phyloP scores from a whole-genome alignment of 805 yeast species.

The Pichia manshurica region DNA sequence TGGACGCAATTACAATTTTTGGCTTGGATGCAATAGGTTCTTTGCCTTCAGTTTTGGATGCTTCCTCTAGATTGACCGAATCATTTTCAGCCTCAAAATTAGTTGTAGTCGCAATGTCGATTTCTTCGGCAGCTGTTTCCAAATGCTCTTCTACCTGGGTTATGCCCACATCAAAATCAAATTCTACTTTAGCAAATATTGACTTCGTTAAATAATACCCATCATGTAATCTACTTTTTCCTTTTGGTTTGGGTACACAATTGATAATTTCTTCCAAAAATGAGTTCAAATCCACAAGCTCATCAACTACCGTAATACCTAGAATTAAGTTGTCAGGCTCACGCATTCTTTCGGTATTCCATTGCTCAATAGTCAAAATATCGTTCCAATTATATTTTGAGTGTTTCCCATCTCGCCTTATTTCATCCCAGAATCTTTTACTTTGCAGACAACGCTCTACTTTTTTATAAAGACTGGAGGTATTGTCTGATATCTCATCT shows the following conservation, averaged over 20 bases:
- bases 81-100: too few species aligned
- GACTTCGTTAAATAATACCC: constrained; percentile 45
- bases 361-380: constrained; percentile 15
- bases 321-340: constrained; percentile 2
- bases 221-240: constrained; percentile 42
- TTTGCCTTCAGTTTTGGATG: background rate
- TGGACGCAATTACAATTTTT: constrained; percentile 7
- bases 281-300: constrained; percentile 17
- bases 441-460: constrained; percentile 9
- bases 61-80: background rate
- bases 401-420: background rate
- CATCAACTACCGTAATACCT: constrained; percentile 16
- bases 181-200: constrained; percentile 41
- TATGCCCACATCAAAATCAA: constrained; percentile 20
- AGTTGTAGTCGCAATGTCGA: background rate
- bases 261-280: constrained; percentile 22
- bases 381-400: constrained; percentile 10
- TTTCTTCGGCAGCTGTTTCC: background rate
- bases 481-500: constrained; percentile 16
- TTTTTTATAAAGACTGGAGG: constrained; percentile 11
- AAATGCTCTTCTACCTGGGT: background rate
- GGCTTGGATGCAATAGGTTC: constrained; percentile 12
- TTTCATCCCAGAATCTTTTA: constrained; percentile 1
- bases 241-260: constrained; percentile 35
- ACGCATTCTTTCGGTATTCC: constrained; percentile 16